Evolutionary conservation across 2,329 filamentous ascomycete species (phyloP).

Genomic region (Cercospora janseana): DNA sequence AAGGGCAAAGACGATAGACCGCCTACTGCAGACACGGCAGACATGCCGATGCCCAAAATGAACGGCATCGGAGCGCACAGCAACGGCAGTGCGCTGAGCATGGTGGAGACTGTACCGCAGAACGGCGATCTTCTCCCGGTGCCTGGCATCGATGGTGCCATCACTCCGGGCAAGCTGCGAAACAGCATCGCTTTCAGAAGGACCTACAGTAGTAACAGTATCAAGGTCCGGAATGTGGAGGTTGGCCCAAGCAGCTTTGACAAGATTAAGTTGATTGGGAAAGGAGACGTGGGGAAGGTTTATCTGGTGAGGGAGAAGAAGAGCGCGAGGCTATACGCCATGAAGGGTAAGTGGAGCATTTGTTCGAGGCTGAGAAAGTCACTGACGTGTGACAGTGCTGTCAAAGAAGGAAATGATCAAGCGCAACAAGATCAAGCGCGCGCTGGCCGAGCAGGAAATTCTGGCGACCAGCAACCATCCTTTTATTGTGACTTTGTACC

Average conservation of each 20-base stretch:
- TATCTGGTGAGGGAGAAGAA: slow-evolving; percentile 98
- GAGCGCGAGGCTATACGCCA: slow-evolving; percentile 89
- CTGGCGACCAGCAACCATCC: slow-evolving; percentile 97
- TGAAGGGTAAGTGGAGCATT: slow-evolving; percentile 74
- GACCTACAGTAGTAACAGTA: slow-evolving; percentile 98
- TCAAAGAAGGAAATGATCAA: slow-evolving; percentile 99
- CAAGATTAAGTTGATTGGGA: slow-evolving; percentile 99
- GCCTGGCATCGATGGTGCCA: slow-evolving; percentile 56
- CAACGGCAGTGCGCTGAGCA: slow-evolving; percentile 49
- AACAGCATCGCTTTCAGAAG: slow-evolving; percentile 75
- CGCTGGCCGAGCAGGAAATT: slow-evolving; percentile 95
- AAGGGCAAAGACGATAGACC: slow-evolving; percentile 51
- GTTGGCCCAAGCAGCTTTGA: slow-evolving; percentile 94
- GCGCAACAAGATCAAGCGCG: slow-evolving; percentile 99
- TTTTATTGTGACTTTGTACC: slow-evolving; percentile 97
- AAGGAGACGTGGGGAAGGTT: slow-evolving; percentile 97
- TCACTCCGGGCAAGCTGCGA: slow-evolving; percentile 64
- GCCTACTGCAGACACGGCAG: slow-evolving; percentile 67
- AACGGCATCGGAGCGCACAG: slow-evolving; percentile 49
- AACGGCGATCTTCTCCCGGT: slow-evolving; percentile 40
- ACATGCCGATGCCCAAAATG: slow-evolving; percentile 55
- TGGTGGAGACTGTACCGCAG: slow-evolving; percentile 49
- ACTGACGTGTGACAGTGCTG: slow-evolving; percentile 61
- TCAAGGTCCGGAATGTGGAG: slow-evolving; percentile 96
- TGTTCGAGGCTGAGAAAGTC: background rate